Evolutionary conservation across 2,329 filamentous ascomycete genomes (phyloP), one percentile per base, ranked within the genome.

Genomic region (Colletotrichum zoysiae): DNA sequence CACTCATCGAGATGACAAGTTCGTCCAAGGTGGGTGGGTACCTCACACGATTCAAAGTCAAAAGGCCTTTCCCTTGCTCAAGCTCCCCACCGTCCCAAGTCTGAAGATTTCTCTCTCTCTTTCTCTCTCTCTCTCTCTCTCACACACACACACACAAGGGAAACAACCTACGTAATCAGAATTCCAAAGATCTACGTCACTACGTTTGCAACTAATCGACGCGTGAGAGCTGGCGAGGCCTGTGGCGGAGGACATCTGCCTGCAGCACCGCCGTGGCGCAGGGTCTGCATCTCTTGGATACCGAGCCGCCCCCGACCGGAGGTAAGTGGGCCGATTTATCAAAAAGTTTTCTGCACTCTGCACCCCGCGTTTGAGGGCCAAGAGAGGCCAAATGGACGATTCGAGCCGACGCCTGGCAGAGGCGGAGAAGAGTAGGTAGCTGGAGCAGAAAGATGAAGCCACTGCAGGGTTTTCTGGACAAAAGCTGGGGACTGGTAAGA

Each of bases 31-130:
- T 65, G 23, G 5, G 16, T 60, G 20, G 2, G 8, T 60, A 30
- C 20, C n/a, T 33, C 53, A 23, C 67, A 61, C 57, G 30, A 26
- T 48, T 35, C 57, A 35, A 33, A 33, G 53, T 51, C 50, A 35
- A 26, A 40, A 53, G 65, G 38, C 48, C 30, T 20, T 48, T 53
- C 65, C 33, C n/a, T 55, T 70, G 70, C 65, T 55, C 66, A 51
- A 70, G 70, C 60, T 70, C 20, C 53, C 33, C 42, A 11, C 65
- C 70, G 56, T 72, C 70, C 50, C 65, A 72, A 70, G 53, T 70
- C 4, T 12, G 26, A 14, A 30, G 33, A 5, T 23, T 46, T 51
- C 16, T 23, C 40, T 30, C 51, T 16, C 23, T 30, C 55, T 18
- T 12, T 51, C 16, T 23, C 40, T 30, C 51, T 16, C 18, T 51